phyloP scores from a whole-genome alignment of 805 yeast genomes.

The Sugiyamaella boreocaroliniensis region DNA sequence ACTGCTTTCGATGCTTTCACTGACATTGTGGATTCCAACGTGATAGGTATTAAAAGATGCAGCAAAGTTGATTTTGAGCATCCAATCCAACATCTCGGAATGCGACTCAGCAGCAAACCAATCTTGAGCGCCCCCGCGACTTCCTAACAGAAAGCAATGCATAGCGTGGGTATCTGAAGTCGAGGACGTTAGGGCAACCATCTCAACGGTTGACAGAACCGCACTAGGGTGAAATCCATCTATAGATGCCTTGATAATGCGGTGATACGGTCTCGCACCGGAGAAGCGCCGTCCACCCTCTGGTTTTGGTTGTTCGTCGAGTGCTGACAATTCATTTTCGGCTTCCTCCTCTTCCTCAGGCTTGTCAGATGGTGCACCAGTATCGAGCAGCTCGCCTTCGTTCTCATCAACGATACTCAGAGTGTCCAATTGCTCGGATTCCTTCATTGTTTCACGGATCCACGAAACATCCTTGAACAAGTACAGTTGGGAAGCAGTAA shows the following conservation, averaged over 20 bases:
- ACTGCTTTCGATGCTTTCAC: neutral
- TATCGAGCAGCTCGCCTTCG: neutral
- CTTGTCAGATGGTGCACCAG: neutral
- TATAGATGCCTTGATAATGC: conserved; percentile 28
- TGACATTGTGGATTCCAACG: conserved; percentile 22
- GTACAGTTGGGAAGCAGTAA: conserved; percentile 37
- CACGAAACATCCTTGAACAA: conserved; percentile 35
- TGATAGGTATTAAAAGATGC: conserved; percentile 42
- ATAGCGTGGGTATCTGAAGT: conserved; percentile 12
- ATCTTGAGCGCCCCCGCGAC: conserved; percentile 29
- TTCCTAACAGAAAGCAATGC: conserved; percentile 28
- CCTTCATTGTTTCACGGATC: conserved; percentile 20
- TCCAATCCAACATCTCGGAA: conserved; percentile 55
- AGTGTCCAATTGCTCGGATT: neutral
- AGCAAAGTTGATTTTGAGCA: conserved; percentile 46
- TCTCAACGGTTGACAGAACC: conserved; percentile 33
- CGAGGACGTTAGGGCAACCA: conserved; percentile 34
- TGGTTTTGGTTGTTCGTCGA: neutral
- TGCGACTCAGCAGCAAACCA: conserved; percentile 38
- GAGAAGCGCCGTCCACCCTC: conserved; percentile 2
- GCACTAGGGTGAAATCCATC: conserved; percentile 34
- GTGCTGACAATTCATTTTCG: neutral
- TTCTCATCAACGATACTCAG: neutral
- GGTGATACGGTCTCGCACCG: neutral
- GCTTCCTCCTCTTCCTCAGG: neutral